These are phyloP conservation scores for Colletotrichum tanaceti DNA, from an alignment of 2,329 filamentous ascomycete genomes.

Conservation along the genomic window DNA sequence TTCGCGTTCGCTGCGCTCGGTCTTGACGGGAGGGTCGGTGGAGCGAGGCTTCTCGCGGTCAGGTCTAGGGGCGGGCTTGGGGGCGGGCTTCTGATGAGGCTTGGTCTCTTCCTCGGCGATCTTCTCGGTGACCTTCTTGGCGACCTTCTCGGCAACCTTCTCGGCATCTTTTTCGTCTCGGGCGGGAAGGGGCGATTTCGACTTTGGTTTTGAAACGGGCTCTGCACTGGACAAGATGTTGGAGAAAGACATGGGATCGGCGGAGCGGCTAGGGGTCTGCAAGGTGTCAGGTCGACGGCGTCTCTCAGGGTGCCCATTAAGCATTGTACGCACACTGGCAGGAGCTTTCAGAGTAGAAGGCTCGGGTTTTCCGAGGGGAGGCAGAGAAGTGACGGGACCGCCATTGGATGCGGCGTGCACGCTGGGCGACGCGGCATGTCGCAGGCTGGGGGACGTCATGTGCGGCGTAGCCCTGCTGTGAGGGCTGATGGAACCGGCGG, in stretches of 20 bases:
- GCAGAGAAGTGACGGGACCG: slow-evolving; percentile 47
- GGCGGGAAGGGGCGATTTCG: slow-evolving; percentile 32
- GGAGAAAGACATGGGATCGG: slow-evolving; percentile 94
- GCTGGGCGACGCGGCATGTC: slow-evolving; percentile 56
- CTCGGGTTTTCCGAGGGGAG: slow-evolving; percentile 54
- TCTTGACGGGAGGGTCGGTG: slow-evolving; percentile 48
- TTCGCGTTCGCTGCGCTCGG: slow-evolving; percentile 50
- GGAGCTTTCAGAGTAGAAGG: slow-evolving; percentile 55
- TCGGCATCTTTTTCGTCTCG: slow-evolving; percentile 20
- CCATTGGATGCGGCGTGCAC: slow-evolving; percentile 57
- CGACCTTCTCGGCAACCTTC: too few species aligned
- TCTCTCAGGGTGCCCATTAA: slow-evolving; percentile 1
- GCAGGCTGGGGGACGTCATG: slow-evolving; percentile 61
- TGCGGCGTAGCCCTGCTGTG: slow-evolving; percentile 52
- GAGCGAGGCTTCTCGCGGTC: slow-evolving; percentile 39
- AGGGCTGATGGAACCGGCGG: slow-evolving; percentile 57
- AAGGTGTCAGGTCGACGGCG: neutral
- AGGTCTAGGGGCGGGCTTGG: slow-evolving; percentile 42
- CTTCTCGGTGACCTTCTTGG: too few species aligned
- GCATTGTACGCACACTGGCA: slow-evolving; percentile 49
- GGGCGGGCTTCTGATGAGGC: slow-evolving; percentile 32
- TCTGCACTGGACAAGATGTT: slow-evolving; percentile 89
- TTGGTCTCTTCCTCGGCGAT: slow-evolving; percentile 27
- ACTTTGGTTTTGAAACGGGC: slow-evolving; percentile 66
- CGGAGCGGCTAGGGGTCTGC: slow-evolving; percentile 78